These are phyloP conservation scores for Globisporangium paddicum DNA, from an alignment of 352 stramenopile genomes.

Conservation along the genomic window DNA sequence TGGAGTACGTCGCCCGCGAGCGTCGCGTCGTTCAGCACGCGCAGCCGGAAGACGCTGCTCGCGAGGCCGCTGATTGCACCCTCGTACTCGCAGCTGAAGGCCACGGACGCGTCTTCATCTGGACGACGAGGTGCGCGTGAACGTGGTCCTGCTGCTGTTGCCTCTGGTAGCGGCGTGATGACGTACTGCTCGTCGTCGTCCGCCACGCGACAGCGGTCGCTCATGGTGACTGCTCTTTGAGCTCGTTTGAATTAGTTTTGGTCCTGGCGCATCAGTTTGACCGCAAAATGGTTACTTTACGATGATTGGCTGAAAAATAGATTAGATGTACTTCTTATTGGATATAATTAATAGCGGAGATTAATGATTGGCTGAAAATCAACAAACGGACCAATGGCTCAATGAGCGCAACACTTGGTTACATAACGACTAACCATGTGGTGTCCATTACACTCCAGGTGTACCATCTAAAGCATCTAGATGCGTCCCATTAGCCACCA, in stretches of 20 bases:
- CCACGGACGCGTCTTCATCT: neutral
- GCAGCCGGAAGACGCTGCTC: constrained; percentile 32
- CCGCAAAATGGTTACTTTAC: neutral
- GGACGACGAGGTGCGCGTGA: neutral
- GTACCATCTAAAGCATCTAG: neutral
- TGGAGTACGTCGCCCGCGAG: constrained; percentile 34
- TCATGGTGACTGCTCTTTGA: neutral
- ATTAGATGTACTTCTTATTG: neutral
- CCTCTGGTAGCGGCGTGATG: neutral
- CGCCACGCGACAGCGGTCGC: neutral
- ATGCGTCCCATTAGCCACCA: neutral
- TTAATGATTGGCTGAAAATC: neutral
- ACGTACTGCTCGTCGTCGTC: constrained; percentile 3
- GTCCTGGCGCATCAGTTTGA: neutral
- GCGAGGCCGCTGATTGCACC: constrained; percentile 43
- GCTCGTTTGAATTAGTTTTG: neutral
- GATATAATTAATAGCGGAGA: neutral
- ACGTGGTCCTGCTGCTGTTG: neutral
- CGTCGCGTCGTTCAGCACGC: constrained; percentile 28
- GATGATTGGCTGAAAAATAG: neutral
- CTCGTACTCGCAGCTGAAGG: constrained; percentile 37
- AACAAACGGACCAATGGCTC: neutral
- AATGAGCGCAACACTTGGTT: neutral
- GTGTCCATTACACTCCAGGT: neutral
- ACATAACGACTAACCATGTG: neutral